Conservation (phyloP, 2,329 filamentous ascomycete genomes). For the Ophiocordyceps robertsii region DNA sequence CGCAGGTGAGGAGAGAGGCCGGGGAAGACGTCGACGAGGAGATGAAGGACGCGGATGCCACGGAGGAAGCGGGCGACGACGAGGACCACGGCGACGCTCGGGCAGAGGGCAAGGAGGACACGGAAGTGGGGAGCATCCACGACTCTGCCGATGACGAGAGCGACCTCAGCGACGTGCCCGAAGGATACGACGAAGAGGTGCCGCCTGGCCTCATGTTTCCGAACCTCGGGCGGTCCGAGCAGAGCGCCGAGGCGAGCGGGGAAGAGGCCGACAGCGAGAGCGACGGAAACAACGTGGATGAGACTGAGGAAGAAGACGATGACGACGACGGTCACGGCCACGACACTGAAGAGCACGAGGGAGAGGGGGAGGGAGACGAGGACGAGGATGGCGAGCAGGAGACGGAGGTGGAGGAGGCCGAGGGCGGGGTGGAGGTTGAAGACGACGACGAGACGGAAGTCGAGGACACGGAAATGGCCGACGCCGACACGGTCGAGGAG, state of each 20-base stretch:
- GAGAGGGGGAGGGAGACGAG: conserved; percentile 1
- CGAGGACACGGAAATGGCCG: background rate
- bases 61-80: conserved; percentile 14
- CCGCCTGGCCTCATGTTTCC: conserved; percentile 40
- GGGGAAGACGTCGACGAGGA: conserved; percentile 21
- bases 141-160: conserved; percentile 58
- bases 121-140: conserved; percentile 39
- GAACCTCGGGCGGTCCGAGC: conserved; percentile 22
- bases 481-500: background rate
- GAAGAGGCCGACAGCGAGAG: conserved; percentile 22
- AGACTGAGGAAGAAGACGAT: conserved; percentile 7
- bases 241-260: conserved; percentile 16
- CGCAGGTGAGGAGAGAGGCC: conserved; percentile 21
- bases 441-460: background rate
- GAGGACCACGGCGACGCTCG: conserved; percentile 15
- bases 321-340: conserved; percentile 2
- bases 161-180: conserved; percentile 51
- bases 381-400: conserved; percentile 2
- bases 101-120: conserved; percentile 14
- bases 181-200: conserved; percentile 44
- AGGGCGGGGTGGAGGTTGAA: background rate
- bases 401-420: background rate
- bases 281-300: conserved; percentile 16
- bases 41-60: conserved; percentile 28
- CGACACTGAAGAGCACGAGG: conserved; percentile 2